Base-by-base conservation (phyloP, 306 rosid genomes). In the Hippophae tibetana region DNA sequence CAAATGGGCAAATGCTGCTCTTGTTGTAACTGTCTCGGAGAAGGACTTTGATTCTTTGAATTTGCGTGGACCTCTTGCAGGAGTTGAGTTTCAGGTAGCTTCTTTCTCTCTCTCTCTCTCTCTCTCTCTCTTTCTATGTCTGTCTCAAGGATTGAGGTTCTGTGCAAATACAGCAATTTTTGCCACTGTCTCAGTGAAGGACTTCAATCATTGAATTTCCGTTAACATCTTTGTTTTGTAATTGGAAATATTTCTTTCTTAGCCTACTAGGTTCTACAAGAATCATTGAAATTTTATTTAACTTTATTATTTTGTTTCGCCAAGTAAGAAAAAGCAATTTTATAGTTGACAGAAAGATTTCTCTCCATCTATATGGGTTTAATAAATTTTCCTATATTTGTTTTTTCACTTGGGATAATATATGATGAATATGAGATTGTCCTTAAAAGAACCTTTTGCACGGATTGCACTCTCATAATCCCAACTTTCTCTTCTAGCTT, bases 1-100 rank as follows among this genome's bases (percentile, higher is more conserved):
- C 27, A 87, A 73, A 74, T 92, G 98, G 96, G 98, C 98, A 64
- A 92, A 92, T 80, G 98, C 98, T 69, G 96, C 98, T 54, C 86
- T 92, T 65, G 98, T 92, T 57, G 95, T 76, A 65, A 79, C 89
- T 10, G 93, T 92, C 75, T 78, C 96, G 55, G 61, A 25, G 23
- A 78, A 81, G 68, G 98, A 92, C 71, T 92, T 92, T 27, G 84
- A 77, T 62, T 86, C 77, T 52, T 68, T 85, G 68, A 76, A 80
- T 81, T 76, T 65, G 61, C 64, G 47, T 52, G 98, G 96, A 69
- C 84, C 89, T 60, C 95, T 92, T 54, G 89, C 96, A 1, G 98
- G 98, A 69, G 92, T 92, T 41, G 83, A 87, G 63, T 92, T 87
- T 73, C 98, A 92, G 90, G 98, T 85, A 54, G 60, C 43, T 42